Evolutionary conservation across 129 eudicot species (phyloP).

Genomic region (Dittrichia graveolens): DNA sequence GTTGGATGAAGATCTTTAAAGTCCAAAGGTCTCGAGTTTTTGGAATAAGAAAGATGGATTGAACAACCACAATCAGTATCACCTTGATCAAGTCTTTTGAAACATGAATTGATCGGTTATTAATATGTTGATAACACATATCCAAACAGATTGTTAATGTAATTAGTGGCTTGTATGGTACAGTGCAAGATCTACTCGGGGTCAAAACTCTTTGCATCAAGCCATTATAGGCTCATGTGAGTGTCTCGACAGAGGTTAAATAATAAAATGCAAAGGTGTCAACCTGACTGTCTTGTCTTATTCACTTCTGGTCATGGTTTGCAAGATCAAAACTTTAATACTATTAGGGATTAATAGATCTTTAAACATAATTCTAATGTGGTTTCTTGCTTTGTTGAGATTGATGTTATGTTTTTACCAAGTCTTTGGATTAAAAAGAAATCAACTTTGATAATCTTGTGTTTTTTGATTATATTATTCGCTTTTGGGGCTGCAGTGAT

Average conservation of each 20-base stretch:
- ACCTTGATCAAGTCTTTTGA: no score
- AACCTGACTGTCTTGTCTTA: not conserved
- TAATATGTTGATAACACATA: no score
- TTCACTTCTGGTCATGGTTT: not conserved
- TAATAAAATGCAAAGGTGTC: not conserved
- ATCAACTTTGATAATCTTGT: constrained; percentile 26
- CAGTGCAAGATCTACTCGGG: no score
- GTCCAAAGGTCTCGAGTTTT: no score
- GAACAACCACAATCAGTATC: no score
- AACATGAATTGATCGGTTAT: no score
- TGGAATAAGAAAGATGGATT: no score
- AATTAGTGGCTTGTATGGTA: constrained; percentile 4
- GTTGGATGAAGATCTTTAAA: no score
- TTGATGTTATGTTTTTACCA: not conserved
- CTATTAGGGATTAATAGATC: not conserved
- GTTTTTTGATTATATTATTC: not conserved
- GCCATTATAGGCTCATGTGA: constrained; percentile 5
- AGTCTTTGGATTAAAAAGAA: constrained; percentile 5
- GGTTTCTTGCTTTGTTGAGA: not conserved
- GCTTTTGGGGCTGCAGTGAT: constrained; percentile 45
- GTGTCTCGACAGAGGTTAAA: not conserved
- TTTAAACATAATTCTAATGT: not conserved
- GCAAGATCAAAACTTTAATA: not conserved
- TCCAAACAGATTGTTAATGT: not conserved
- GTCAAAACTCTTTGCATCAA: constrained; percentile 14